Evolutionary conservation across 2,329 filamentous ascomycete genomes (phyloP).

Genomic region (Falciphora oryzae): DNA sequence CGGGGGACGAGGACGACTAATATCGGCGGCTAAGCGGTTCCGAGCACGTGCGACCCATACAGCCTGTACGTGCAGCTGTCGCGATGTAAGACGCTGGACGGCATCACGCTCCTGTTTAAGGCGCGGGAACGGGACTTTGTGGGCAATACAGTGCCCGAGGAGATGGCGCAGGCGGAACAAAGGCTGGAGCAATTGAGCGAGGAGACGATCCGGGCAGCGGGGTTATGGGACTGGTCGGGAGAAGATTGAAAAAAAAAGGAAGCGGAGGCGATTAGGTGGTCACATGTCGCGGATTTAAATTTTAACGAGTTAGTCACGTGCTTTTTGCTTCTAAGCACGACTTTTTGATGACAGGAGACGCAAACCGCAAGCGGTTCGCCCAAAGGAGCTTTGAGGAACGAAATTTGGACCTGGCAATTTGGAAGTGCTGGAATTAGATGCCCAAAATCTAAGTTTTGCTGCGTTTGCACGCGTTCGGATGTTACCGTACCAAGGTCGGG

Average conservation of each 20-base stretch:
- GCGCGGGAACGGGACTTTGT: neutral
- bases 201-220: neutral
- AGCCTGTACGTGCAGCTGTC: neutral
- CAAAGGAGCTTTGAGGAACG: no score
- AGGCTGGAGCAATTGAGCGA: neutral
- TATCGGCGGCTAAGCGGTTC: neutral
- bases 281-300: no score
- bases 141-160: neutral
- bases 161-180: neutral
- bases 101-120: neutral
- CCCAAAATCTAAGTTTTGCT: no score
- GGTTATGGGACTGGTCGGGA: neutral
- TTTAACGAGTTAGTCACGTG: neutral
- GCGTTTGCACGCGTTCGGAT: no score
- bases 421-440: no score
- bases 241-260: neutral
- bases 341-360: no score
- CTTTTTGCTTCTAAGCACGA: no score
- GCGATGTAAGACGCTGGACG: neutral
- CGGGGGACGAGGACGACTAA: neutral
- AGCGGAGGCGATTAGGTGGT: no score
- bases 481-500: no score
- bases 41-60: neutral
- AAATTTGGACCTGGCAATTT: no score
- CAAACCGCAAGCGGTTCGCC: no score